Base-by-base conservation (phyloP, 805 yeast species). In the Candida sonorensis region DNA sequence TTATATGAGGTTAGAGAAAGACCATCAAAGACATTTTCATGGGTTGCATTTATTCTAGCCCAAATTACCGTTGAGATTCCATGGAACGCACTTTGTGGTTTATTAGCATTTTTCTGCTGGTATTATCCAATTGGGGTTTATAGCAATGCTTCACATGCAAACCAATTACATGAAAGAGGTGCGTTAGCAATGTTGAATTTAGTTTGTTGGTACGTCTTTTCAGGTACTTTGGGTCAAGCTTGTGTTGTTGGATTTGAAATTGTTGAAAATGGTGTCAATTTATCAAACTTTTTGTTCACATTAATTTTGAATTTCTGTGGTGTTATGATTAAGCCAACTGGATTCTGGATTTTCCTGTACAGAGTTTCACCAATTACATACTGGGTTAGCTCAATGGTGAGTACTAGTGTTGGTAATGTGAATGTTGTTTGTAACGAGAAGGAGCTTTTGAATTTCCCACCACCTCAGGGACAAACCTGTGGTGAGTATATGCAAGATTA, bases 291-390 rank as follows among this genome's bases (percentile, higher is more conserved):
- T 45, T 48, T 77, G 39, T 79, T 75, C 56, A 73, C 81, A 2
- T 58, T 79, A 66, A 63, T 74, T 24, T 61, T 83, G 59, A 69
- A 72, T 34, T 81, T 82, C 72, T 80, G 86, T 67, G 94, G 94
- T 67, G 85, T 80, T 26, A 61, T 83, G 61, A 75, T 72, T 11
- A 62, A 72, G 16, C 70, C 75, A 27, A 50, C 62, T 13, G 75
- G 85, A 12, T 83, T 83, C 66, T 75, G 88, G 87, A 62, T 69
- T 27, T 81, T 80, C 66, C 77, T 81, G 85, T 81, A 80, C 66
- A 66, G 87, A 51, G 69, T 65, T 14, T 74, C 80, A 16, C 90
- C 92, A 12, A 61, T 79, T 41, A 77, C 86, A 1, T 82, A 81
- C 45, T 66, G 79, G 60, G 61, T 82, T 33, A 60, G 66, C 13